Percentiles rank a stretch among this genome's conserved stretches.
Evolutionary conservation across 2,329 filamentous ascomycete genomes (phyloP).

Genomic region (Calonectria leucothoes): DNA sequence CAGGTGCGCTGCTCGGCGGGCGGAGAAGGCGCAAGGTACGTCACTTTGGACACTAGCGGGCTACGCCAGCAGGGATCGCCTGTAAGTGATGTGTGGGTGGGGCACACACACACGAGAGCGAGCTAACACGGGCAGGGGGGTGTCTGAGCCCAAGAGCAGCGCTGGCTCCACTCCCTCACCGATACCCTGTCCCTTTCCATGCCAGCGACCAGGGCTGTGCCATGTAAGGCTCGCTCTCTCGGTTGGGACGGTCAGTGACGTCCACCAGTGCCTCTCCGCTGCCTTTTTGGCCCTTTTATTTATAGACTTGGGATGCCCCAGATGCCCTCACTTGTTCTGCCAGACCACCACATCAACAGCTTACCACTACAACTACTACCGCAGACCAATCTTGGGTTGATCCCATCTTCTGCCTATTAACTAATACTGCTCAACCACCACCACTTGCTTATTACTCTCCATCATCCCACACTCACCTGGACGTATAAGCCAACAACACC

Average conservation of each 20-base stretch:
- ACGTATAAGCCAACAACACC: neutral
- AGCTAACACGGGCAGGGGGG: slow-evolving; percentile 12
- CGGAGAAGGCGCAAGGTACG: neutral
- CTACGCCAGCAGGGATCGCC: slow-evolving; percentile 17
- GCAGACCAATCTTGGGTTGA: slow-evolving; percentile 10
- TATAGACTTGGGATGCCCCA: slow-evolving; percentile 21
- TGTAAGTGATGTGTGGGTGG: slow-evolving; percentile 23
- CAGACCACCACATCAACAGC: neutral
- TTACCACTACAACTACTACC: neutral
- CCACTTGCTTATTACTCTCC: neutral
- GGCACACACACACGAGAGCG: slow-evolving; percentile 14
- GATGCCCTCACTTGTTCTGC: neutral
- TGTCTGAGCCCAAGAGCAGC: neutral
- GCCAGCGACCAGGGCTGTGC: slow-evolving; percentile 16
- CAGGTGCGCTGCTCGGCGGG: neutral
- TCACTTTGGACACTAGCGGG: neutral
- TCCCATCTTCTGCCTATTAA: slow-evolving; percentile 5
- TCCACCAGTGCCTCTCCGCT: slow-evolving; percentile 3
- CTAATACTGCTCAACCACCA: slow-evolving; percentile 1
- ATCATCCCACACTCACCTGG: neutral
- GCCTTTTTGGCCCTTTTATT: slow-evolving; percentile 18
- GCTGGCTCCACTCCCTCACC: slow-evolving; percentile 2
- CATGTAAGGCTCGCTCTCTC: slow-evolving; percentile 11
- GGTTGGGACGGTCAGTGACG: slow-evolving; percentile 24
- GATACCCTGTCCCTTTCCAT: slow-evolving; percentile 14